These are phyloP conservation scores for Lipomyces yamadae DNA, from an alignment of 805 yeast species.

Conservation along the genomic window DNA sequence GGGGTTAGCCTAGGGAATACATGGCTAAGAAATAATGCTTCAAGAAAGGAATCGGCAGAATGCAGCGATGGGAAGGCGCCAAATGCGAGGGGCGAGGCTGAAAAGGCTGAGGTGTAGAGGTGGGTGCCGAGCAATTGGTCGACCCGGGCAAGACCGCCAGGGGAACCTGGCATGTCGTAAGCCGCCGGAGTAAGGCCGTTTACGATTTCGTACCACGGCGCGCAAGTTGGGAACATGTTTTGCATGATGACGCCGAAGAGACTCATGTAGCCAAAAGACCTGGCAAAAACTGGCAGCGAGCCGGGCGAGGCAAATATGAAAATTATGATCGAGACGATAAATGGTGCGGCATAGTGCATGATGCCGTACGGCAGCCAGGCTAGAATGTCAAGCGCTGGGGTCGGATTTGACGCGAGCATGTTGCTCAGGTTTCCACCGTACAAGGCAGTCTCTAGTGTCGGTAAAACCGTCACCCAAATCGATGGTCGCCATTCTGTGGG, in stretches of 20 bases:
- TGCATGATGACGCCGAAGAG: conserved; percentile 82
- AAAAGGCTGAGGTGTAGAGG: conserved; percentile 80
- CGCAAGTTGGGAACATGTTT: conserved; percentile 87
- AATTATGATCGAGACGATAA: conserved; percentile 75
- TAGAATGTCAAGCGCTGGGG: conserved; percentile 69
- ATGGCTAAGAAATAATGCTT: conserved; percentile 82
- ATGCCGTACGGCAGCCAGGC: conserved; percentile 97
- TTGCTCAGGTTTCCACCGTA: conserved; percentile 88
- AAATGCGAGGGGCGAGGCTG: conserved; percentile 87
- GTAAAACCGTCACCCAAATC: conserved; percentile 85
- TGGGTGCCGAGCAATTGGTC: conserved; percentile 79
- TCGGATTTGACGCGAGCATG: conserved; percentile 74
- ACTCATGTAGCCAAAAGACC: conserved; percentile 95
- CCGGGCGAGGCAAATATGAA: conserved; percentile 93
- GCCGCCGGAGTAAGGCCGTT: conserved; percentile 90
- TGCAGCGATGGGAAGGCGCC: conserved; percentile 90
- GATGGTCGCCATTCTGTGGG: conserved; percentile 80
- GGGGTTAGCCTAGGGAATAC: conserved; percentile 74
- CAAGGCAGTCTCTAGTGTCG: conserved; percentile 88
- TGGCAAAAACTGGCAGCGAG: conserved; percentile 77
- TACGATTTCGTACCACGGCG: conserved; percentile 87
- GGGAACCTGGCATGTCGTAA: conserved; percentile 89
- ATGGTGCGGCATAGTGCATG: conserved; percentile 88
- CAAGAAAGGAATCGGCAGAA: conserved; percentile 93
- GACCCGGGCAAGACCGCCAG: conserved; percentile 92